phyloP scores from a whole-genome alignment of 1,139 yeast genomes.

The Dujonia santamariae region DNA sequence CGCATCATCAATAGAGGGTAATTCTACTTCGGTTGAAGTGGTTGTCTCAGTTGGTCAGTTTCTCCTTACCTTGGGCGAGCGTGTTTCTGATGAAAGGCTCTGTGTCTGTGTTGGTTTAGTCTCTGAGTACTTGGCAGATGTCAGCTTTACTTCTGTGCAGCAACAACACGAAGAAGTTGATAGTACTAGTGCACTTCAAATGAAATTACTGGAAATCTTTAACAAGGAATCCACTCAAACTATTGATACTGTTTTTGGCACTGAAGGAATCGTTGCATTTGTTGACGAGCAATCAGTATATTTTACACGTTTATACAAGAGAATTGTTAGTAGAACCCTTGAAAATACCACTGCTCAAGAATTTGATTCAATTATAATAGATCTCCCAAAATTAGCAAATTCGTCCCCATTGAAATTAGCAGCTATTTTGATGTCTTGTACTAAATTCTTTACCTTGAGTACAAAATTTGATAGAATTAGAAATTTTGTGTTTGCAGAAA shows the following conservation, averaged over 20 bases:
- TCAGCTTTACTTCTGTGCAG: not conserved
- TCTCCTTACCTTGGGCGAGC: not conserved
- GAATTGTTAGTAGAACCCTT: constrained; percentile 20
- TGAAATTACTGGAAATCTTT: constrained; percentile 2
- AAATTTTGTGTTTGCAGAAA: constrained; percentile 61
- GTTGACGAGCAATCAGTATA: constrained; percentile 1
- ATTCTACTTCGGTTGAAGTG: not conserved
- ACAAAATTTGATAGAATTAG: constrained; percentile 49
- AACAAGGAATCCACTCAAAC: not conserved
- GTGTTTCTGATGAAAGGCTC: not conserved
- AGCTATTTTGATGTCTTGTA: constrained; percentile 33
- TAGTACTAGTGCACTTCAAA: not conserved
- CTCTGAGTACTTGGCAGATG: constrained; percentile 7
- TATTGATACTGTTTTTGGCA: not conserved
- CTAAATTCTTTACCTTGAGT: constrained; percentile 29
- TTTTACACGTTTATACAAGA: constrained; percentile 19
- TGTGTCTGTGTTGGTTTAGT: constrained; percentile 3
- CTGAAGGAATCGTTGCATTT: not conserved
- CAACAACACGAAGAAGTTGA: not conserved
- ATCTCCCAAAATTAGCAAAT: constrained; percentile 28
- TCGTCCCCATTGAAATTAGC: constrained; percentile 34
- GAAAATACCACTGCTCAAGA: constrained; percentile 24
- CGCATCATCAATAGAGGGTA: constrained; percentile 12
- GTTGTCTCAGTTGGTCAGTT: not conserved
- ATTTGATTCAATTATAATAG: constrained; percentile 21